Evolutionary conservation across 2,329 filamentous ascomycete genomes (phyloP).

Genomic region (Botrytis cinerea): DNA sequence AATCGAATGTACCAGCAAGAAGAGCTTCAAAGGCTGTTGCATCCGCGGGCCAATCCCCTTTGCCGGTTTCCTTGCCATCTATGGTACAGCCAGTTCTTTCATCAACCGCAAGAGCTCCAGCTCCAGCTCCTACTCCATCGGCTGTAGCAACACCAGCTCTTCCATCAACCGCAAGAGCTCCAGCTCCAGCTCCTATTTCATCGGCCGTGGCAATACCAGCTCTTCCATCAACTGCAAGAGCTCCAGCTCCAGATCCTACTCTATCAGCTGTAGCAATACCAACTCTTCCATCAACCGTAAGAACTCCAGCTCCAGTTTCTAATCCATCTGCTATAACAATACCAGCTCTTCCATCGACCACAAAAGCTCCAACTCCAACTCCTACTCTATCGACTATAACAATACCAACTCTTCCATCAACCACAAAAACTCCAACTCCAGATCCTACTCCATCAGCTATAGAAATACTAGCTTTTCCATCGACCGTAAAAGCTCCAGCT

Average conservation of each 20-base stretch:
- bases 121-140: background rate
- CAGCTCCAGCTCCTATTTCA: fast-evolving
- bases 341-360: background rate
- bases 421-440: background rate
- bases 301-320: background rate
- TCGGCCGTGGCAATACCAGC: no score
- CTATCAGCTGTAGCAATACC: background rate
- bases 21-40: no score
- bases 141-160: background rate
- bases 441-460: background rate
- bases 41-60: background rate
- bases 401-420: background rate
- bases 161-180: background rate
- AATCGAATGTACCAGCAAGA: background rate
- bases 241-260: no score
- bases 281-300: background rate
- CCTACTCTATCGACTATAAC: background rate
- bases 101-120: background rate
- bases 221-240: no score
- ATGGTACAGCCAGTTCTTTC: background rate
- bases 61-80: background rate
- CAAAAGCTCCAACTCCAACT: background rate
- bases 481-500: background rate
- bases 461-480: background rate
- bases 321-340: fast-evolving